Conservation (phyloP, 164 flowering plant genomes). For the Liquidambar formosana region DNA sequence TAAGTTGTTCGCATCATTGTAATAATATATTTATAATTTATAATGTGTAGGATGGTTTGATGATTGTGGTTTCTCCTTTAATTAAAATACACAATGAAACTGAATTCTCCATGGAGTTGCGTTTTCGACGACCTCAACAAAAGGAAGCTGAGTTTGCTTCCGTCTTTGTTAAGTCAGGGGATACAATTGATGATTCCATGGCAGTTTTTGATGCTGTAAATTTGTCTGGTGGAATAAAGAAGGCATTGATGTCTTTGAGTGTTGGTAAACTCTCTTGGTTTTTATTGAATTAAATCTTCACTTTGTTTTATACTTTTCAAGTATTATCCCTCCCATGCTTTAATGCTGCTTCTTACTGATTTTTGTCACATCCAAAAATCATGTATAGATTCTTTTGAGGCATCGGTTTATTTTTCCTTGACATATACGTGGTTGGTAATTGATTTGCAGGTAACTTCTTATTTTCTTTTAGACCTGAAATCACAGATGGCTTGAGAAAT, state of each 20-base stretch:
- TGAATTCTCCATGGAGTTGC: conserved; percentile 65
- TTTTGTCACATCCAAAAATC: background rate
- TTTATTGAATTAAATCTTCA: background rate
- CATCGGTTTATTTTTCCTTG: background rate
- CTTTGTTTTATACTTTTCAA: background rate
- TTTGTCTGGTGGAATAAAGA: conserved; percentile 67
- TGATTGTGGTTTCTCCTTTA: conserved; percentile 73
- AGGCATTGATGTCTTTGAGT: conserved; percentile 70
- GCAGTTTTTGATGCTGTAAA: conserved; percentile 72
- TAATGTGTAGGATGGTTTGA: conserved; percentile 72
- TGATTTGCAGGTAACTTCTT: conserved; percentile 76
- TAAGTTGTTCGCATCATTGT: background rate
- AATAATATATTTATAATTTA: conserved; percentile 1
- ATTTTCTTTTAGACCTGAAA: conserved; percentile 76
- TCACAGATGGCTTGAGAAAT: conserved; percentile 31
- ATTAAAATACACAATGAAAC: conserved; percentile 81
- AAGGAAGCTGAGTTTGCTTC: conserved; percentile 59
- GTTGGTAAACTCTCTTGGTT: conserved; percentile 51
- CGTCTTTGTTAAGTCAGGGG: conserved; percentile 62
- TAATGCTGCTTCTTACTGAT: background rate
- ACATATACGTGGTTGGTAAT: conserved; percentile 4
- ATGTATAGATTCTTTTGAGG: background rate
- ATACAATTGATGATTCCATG: conserved; percentile 76
- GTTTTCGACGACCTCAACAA: conserved; percentile 70
- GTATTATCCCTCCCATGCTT: background rate